These are phyloP conservation scores for Populus nigra DNA, from an alignment of 345 rosid genomes.

Conservation along the genomic window DNA sequence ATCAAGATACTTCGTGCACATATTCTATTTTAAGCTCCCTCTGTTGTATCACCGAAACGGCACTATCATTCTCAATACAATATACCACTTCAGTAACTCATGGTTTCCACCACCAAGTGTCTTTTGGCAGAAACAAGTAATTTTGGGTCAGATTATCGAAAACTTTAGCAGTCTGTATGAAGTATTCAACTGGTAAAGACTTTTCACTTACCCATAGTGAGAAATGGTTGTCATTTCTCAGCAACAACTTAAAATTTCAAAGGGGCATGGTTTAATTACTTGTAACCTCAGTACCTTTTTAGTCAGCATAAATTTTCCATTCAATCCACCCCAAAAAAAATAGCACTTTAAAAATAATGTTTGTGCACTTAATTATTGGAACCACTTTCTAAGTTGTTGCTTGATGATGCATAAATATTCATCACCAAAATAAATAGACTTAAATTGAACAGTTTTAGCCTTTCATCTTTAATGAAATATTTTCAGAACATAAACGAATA, in stretches of 20 bases:
- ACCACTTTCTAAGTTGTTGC: too few relatives aligned
- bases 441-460: background rate
- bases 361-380: too few relatives aligned
- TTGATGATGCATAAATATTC: too few relatives aligned
- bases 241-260: background rate
- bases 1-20: background rate
- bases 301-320: too few relatives aligned
- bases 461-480: background rate
- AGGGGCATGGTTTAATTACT: background rate
- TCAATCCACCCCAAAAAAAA: too few relatives aligned
- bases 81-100: too few relatives aligned
- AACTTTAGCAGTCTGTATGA: background rate
- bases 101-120: background rate
- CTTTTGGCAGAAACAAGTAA: background rate
- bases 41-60: background rate
- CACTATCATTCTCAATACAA: background rate
- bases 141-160: background rate
- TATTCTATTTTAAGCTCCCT: background rate
- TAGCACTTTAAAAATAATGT: too few relatives aligned
- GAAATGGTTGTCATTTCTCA: background rate
- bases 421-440: background rate
- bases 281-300: background rate
- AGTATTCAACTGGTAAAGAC: background rate
- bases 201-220: background rate
- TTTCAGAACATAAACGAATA: constrained; percentile 12